Conservation (phyloP, 1,139 yeast genomes). For the Diutina ranongensis region DNA sequence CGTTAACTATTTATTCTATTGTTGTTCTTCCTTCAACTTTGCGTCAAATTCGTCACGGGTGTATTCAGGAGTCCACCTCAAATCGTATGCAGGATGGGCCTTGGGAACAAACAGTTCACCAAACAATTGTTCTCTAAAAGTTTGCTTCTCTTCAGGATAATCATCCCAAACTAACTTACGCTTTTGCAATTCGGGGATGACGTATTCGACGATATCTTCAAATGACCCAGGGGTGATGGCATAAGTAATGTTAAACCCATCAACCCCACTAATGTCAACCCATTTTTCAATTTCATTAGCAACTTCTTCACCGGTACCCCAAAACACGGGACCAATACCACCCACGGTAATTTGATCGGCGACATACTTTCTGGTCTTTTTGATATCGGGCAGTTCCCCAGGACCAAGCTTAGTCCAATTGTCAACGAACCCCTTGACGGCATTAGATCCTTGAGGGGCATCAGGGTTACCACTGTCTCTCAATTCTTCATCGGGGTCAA, state of each 20-base stretch:
- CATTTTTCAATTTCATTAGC: conserved; percentile 21
- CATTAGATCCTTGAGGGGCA: conserved; percentile 13
- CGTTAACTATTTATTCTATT: too few relatives aligned
- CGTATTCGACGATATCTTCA: conserved; percentile 19
- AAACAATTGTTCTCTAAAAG: conserved; percentile 18
- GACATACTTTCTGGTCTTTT: conserved; percentile 17
- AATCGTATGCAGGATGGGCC: conserved; percentile 26
- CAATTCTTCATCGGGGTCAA: conserved; percentile 19
- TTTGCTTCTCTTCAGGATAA: conserved; percentile 17
- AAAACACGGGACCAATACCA: conserved; percentile 18
- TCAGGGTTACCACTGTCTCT: conserved; percentile 13
- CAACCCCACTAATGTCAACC: conserved; percentile 21
- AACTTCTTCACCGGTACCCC: conserved; percentile 18
- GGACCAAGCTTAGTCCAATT: conserved; percentile 22
- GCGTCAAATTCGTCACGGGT: conserved; percentile 25
- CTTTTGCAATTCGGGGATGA: conserved; percentile 22
- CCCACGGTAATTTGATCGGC: conserved; percentile 21
- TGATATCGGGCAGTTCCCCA: conserved; percentile 16
- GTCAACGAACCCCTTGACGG: conserved; percentile 19
- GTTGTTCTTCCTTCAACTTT: too few relatives aligned
- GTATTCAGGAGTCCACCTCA: conserved; percentile 30
- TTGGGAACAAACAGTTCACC: conserved; percentile 15
- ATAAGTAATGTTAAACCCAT: conserved; percentile 25
- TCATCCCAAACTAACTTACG: conserved; percentile 23
- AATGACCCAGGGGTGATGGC: conserved; percentile 21